Conservation (phyloP, 1,284 basidiomycete genomes). For the Boletus nobilissimus region DNA sequence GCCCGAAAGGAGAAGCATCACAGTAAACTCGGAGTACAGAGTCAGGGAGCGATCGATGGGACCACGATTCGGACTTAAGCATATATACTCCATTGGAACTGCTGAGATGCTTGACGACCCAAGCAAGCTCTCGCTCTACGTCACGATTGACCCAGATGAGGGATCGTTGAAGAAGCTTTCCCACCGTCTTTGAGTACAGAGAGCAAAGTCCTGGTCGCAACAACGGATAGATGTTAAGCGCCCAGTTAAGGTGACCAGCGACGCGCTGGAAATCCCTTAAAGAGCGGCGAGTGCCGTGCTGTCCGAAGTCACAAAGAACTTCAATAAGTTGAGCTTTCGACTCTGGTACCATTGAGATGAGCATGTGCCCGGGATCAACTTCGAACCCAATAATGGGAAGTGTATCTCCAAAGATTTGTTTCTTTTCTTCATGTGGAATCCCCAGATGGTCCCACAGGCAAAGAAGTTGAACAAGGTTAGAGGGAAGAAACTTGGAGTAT, state of each 20-base stretch:
- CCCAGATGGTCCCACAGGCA: constrained; percentile 47
- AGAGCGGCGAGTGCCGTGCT: constrained; percentile 7
- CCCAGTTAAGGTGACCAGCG: constrained; percentile 32
- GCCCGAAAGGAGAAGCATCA: neutral
- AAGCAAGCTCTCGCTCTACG: constrained; percentile 44
- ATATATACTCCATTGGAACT: constrained; percentile 34
- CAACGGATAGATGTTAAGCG: neutral
- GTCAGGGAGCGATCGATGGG: neutral
- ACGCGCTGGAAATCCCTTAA: constrained; percentile 42
- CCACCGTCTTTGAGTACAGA: constrained; percentile 43
- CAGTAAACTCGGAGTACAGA: neutral
- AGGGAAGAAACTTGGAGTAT: constrained; percentile 42
- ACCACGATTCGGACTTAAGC: neutral
- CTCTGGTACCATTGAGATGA: neutral
- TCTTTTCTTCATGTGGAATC: constrained; percentile 32
- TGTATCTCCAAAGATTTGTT: constrained; percentile 42
- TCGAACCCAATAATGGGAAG: constrained; percentile 49
- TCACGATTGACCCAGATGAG: constrained; percentile 45
- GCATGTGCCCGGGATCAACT: constrained; percentile 45
- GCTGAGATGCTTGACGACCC: constrained; percentile 46
- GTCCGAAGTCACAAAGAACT: constrained; percentile 31
- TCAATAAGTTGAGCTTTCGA: constrained; percentile 28
- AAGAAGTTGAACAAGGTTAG: constrained; percentile 41
- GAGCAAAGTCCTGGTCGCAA: neutral
- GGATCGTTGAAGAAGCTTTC: constrained; percentile 32